Base-by-base conservation (phyloP, 2,329 filamentous ascomycete genomes). In the Aspergillus sp. region DNA sequence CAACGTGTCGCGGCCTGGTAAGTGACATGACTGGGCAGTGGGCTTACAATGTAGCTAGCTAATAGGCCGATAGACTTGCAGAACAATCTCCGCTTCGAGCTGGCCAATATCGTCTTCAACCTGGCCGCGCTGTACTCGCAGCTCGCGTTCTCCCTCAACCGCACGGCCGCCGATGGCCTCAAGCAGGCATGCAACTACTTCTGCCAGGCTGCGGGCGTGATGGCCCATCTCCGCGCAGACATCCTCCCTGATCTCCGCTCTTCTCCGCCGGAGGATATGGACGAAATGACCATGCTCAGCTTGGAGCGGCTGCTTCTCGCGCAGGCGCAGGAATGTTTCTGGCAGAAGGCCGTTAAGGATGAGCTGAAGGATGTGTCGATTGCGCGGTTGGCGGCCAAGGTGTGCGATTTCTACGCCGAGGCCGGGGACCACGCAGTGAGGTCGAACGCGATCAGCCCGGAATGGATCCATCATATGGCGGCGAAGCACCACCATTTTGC, bases 401-500 rank as follows among this genome's bases (percentile, higher is more conserved):
- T 96, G 3, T 93, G 85, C 2, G 91, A 98, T 52, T 74, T 93
- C 26, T 98, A 96, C 60, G 82, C 78, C 33, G 68, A 80, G 33
- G 86, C 88, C 0, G 80, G 83, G 5, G 89, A 95, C 47, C 81
- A 80, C 42, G 88, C 86, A 7, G 78, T 93, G 53, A 85, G 86
- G 58, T 94, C 86, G 41, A 80, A 94, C 49, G 80, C 84, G 11
- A 80, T 96, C 45, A 91, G 84, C 55, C 88, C 82, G 35, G 83
- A 91, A 41, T 96, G 89, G 91, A 95, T 98, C 47, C 89, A 96
- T 59, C 89, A 96, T 55, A 88, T 93, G 74, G 88, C 83, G 15
- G 91, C 89, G 4, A 98, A 96, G 57, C 88, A 96, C 52, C 84
- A 95, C 53, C 91, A 96, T 59, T 96, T 98, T 61, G 88, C 89